Conservation (phyloP, 2,329 filamentous ascomycete genomes). For the Truncatella angustata region DNA sequence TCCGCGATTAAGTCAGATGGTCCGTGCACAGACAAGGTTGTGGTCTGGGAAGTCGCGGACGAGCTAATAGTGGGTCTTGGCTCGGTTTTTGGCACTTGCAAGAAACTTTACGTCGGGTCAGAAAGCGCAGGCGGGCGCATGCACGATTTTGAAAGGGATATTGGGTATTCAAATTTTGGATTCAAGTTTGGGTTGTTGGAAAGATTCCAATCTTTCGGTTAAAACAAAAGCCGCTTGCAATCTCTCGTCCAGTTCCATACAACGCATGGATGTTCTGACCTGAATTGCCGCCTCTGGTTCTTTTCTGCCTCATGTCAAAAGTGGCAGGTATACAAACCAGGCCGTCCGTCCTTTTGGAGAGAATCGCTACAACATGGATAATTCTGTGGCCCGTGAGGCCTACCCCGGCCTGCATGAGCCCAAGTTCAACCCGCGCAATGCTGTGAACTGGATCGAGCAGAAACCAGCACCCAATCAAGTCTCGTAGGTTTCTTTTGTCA, state of each 20-base stretch:
- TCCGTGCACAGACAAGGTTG: slow-evolving; percentile 6
- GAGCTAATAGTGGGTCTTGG: neutral
- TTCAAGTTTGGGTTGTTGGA: neutral
- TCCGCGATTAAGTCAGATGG: slow-evolving; percentile 10
- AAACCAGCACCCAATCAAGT: slow-evolving; percentile 22
- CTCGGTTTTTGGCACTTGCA: neutral
- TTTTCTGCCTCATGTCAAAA: no score
- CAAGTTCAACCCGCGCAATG: slow-evolving; percentile 30
- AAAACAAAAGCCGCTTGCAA: no score
- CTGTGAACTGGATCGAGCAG: slow-evolving; percentile 27
- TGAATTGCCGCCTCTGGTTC: no score
- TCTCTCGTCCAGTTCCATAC: no score
- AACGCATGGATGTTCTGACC: no score
- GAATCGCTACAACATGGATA: neutral
- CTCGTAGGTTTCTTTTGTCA: slow-evolving; percentile 20
- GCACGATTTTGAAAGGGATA: neutral
- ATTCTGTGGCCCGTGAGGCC: neutral
- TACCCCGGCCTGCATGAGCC: slow-evolving; percentile 20
- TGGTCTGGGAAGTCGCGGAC: neutral
- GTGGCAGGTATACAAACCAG: no score
- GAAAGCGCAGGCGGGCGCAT: neutral
- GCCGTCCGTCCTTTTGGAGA: no score
- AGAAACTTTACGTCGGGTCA: no score
- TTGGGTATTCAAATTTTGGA: neutral
- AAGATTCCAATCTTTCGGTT: neutral